phyloP scores from a whole-genome alignment of 1,284 basidiomycete species.

The Apiotrichum sp. region DNA sequence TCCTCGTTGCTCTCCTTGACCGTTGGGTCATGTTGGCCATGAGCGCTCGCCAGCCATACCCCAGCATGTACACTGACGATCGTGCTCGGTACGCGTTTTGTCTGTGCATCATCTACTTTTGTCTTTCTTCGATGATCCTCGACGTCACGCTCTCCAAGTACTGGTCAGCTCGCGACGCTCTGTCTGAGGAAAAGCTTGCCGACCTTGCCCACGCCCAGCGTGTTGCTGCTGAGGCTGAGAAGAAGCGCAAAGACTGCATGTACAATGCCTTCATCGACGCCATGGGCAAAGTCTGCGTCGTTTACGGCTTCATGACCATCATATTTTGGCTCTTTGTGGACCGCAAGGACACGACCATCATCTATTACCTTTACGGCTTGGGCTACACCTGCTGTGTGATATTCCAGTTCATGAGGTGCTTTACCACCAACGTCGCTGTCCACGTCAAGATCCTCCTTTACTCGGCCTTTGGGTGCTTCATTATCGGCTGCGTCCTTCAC shows the following conservation, averaged over 20 bases:
- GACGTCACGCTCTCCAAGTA: constrained; percentile 12
- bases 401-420: constrained; percentile 14
- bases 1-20: constrained; percentile 15
- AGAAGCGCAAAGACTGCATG: neutral
- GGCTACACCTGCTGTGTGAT: constrained; percentile 11
- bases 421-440: constrained; percentile 8
- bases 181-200: constrained; percentile 7
- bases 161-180: constrained; percentile 10
- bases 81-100: constrained; percentile 13
- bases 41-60: constrained; percentile 5
- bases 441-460: constrained; percentile 10
- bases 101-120: constrained; percentile 14
- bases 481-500: constrained; percentile 1
- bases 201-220: constrained; percentile 7
- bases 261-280: constrained; percentile 3
- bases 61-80: constrained; percentile 4
- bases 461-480: constrained; percentile 1
- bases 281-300: constrained; percentile 7
- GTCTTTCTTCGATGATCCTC: constrained; percentile 8
- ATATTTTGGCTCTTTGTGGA: constrained; percentile 11
- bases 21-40: constrained; percentile 13
- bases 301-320: constrained; percentile 6
- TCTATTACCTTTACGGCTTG: constrained; percentile 10
- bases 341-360: constrained; percentile 3
- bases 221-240: constrained; percentile 1